A percentile compares a stretch with the other conserved stretches of the same genome.
Conservation (phyloP, 495 filamentous ascomycete genomes). For the Neurospora sp. region DNA sequence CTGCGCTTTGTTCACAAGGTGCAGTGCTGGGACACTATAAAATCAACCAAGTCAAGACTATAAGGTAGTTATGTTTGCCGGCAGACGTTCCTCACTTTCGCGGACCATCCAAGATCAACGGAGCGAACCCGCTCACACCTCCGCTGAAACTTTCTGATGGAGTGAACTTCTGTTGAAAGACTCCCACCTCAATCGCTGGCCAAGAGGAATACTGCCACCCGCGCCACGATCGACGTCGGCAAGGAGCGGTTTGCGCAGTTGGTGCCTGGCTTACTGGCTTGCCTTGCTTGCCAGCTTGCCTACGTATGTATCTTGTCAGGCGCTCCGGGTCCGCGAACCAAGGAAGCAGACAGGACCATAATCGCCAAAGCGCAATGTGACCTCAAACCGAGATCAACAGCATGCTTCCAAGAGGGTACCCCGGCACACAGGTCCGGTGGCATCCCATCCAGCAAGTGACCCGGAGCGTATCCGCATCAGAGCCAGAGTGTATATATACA, state of each 20-base stretch:
- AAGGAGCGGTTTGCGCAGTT: neutral
- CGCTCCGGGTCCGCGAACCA: neutral
- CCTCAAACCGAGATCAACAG: neutral
- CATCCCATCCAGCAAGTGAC: neutral
- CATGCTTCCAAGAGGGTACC: neutral
- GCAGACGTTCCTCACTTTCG: neutral
- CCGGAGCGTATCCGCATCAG: neutral
- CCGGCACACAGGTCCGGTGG: neutral
- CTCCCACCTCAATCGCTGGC: neutral
- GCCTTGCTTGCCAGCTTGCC: neutral
- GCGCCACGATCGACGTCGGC: neutral
- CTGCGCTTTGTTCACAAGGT: neutral
- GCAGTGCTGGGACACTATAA: neutral
- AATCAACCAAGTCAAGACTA: neutral
- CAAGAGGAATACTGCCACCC: neutral
- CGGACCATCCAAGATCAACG: neutral
- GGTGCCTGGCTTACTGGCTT: neutral
- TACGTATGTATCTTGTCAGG: neutral
- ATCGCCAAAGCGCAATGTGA: neutral
- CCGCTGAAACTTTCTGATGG: neutral
- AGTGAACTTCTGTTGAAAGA: neutral
- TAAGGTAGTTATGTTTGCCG: neutral
- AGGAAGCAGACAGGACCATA: neutral
- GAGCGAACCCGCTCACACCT: neutral
- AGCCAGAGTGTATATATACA: neutral